Evolutionary conservation across 805 yeast genomes (phyloP).

Genomic region (Zygotorulaspora danielsina): DNA sequence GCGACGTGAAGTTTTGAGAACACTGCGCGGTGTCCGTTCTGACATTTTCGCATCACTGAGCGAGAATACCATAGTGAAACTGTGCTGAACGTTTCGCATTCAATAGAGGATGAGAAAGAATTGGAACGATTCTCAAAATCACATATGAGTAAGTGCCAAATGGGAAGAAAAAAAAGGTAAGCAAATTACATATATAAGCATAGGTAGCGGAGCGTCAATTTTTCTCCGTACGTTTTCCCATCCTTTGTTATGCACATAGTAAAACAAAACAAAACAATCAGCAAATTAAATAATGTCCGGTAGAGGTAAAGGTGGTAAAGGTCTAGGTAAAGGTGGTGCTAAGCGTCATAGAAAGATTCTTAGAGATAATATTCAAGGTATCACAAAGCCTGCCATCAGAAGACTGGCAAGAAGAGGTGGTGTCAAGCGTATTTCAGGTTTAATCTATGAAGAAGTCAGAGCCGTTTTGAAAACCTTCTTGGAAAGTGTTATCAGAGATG

Average conservation of each 20-base stretch:
- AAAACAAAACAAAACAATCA: constrained; percentile 12
- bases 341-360: constrained; percentile 99
- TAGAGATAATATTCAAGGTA: constrained; percentile 99
- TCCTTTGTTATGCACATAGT: neutral
- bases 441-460: constrained; percentile 98
- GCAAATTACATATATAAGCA: neutral
- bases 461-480: constrained; percentile 92
- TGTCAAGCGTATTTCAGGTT: constrained; percentile 99
- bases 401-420: constrained; percentile 99
- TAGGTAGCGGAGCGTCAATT: too few species aligned
- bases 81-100: constrained; percentile 21
- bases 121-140: constrained; percentile 7
- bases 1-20: constrained; percentile 18
- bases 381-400: constrained; percentile 99
- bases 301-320: constrained; percentile 99
- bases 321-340: constrained; percentile 99
- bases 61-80: constrained; percentile 9
- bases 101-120: constrained; percentile 11
- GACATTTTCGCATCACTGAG: constrained; percentile 20
- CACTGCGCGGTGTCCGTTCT: constrained; percentile 15
- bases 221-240: neutral
- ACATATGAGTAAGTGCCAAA: neutral
- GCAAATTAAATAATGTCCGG: constrained; percentile 70
- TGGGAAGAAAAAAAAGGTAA: neutral
- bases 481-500: constrained; percentile 97